Evolutionary conservation across 306 rosid species (phyloP).

Genomic region (Castanea sativa): DNA sequence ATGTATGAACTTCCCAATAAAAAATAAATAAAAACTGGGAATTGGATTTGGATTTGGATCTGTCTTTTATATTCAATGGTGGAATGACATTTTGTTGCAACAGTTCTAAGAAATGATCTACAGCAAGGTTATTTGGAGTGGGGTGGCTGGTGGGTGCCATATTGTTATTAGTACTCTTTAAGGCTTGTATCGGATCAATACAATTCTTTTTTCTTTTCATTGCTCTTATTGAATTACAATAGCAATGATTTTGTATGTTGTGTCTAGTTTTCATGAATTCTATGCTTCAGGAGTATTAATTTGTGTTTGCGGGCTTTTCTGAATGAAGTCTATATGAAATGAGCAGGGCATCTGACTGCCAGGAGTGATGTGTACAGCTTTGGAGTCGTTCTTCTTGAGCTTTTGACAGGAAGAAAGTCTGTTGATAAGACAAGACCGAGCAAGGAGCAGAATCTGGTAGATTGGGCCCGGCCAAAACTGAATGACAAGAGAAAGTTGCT

Average conservation of each 20-base stretch:
- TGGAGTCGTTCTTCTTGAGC: slow-evolving; percentile 98
- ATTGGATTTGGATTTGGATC: not conserved
- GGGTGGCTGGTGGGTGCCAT: not conserved
- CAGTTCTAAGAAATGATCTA: not conserved
- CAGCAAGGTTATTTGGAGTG: not conserved
- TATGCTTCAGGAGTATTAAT: not conserved
- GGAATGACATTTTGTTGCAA: not conserved
- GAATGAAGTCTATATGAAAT: slow-evolving; percentile 31
- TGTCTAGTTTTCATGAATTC: not conserved
- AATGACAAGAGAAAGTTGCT: slow-evolving; percentile 96
- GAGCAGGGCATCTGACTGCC: slow-evolving; percentile 93
- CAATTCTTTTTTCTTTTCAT: not conserved
- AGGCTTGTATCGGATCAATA: not conserved
- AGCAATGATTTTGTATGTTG: not conserved
- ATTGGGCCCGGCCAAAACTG: slow-evolving; percentile 98
- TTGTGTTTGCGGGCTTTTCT: slow-evolving; percentile 2
- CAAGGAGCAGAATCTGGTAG: slow-evolving; percentile 95
- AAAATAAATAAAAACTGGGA: not conserved
- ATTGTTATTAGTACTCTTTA: not conserved
- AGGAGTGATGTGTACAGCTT: slow-evolving; percentile 98
- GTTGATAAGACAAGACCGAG: slow-evolving; percentile 96
- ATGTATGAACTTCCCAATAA: no score
- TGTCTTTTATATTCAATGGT: no score
- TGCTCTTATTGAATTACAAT: not conserved
- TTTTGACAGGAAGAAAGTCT: slow-evolving; percentile 87